Evolutionary conservation across 257 asterid species (phyloP), one percentile per base, ranked within the genome.

Genomic region (Solanum chaucha): DNA sequence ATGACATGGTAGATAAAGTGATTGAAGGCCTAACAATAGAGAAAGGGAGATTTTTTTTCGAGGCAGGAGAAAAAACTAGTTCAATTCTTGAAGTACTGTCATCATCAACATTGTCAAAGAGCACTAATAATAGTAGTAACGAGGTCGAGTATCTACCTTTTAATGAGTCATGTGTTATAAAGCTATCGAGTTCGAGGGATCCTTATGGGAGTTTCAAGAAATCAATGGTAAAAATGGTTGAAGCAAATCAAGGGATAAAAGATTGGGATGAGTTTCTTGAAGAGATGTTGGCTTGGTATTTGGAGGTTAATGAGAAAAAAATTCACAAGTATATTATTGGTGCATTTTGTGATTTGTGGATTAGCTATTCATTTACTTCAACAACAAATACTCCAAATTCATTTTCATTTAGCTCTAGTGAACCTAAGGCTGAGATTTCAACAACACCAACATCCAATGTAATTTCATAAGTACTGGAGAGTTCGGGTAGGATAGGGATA

Each of bases 211-310:
- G 92, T 82, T 94, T 93, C 90, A 84, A 93, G 84, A 91, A 65
- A 1, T 93, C 98, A 38, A 94, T 94, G 94, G 93, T 82, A 89
- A 96, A 93, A 87, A 92, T 94, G 94, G 92, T 94, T 87, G 94
- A 84, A 75, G 91, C 93, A 26, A 90, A 91, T 48, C n/a, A 26
- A 48, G 92, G 88, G 26, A 34, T 22, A 40, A 89, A 89, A 32
- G 90, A 91, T 51, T 89, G 90, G 51, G 90, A 96, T 93, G 91
- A 88, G 3, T 78, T 64, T 10, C 77, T 94, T 68, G 95, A 93
- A 86, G 94, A 90, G 22, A 87, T 93, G 22, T 77, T 94, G 58
- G 58, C 88, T 65, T 92, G 91, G 34, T 94, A 92, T 86, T 91
- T 94, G n/a, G 89, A 85, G 35, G 88, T 92, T 20, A 94, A 94